Percentiles rank a stretch among this genome's conserved stretches.
These are phyloP conservation scores for Ogataea degrootiae DNA, from an alignment of 805 yeast genomes.

Conservation along the genomic window DNA sequence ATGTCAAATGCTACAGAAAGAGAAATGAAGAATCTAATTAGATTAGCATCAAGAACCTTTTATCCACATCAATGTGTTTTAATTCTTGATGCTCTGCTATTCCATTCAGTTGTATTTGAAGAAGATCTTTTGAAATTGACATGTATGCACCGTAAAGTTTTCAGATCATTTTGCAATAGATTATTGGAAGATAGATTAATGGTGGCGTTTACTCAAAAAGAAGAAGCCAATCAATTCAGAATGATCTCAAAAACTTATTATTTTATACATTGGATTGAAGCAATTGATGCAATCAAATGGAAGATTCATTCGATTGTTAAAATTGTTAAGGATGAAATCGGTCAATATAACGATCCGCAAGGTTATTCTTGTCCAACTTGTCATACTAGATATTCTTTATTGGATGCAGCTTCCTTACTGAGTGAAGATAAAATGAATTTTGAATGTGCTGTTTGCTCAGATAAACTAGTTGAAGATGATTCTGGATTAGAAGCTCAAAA, in stretches of 20 bases:
- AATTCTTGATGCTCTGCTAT: conserved; percentile 78
- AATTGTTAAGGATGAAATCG: conserved; percentile 72
- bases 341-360: conserved; percentile 83
- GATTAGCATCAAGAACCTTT: conserved; percentile 82
- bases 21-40: conserved; percentile 41
- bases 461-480: conserved; percentile 79
- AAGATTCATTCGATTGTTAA: conserved; percentile 85
- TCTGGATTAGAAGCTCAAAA: conserved; percentile 74
- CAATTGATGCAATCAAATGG: conserved; percentile 96
- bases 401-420: conserved; percentile 81
- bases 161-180: conserved; percentile 75
- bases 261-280: conserved; percentile 78
- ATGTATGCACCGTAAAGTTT: conserved; percentile 81
- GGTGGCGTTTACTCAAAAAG: conserved; percentile 66
- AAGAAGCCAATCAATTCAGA: conserved; percentile 59
- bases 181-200: conserved; percentile 81
- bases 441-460: conserved; percentile 80
- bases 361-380: conserved; percentile 92
- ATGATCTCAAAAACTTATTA: conserved; percentile 78
- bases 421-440: conserved; percentile 79
- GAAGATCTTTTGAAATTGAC: conserved; percentile 81
- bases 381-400: conserved; percentile 69
- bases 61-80: conserved; percentile 80
- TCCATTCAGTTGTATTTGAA: conserved; percentile 87
- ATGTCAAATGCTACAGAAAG: conserved; percentile 13